A percentile compares a stretch with the other conserved stretches of the same genome.
phyloP scores from a whole-genome alignment of 1,284 basidiomycete species.

The Ustilago cynodontis region DNA sequence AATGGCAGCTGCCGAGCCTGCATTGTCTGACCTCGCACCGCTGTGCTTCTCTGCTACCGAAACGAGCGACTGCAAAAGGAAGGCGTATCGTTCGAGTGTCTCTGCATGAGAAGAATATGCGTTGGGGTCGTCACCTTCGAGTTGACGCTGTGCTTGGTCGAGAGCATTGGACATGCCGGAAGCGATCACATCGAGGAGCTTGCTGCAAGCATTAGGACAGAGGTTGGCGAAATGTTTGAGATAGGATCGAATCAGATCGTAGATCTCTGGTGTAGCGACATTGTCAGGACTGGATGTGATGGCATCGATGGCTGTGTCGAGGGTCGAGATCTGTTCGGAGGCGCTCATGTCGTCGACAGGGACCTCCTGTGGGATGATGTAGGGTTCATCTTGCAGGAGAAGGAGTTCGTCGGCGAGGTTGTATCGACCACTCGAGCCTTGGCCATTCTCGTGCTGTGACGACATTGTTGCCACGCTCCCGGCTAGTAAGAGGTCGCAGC shows the following conservation, averaged over 20 bases:
- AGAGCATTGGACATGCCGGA: slow-evolving; percentile 56
- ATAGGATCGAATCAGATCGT: slow-evolving; percentile 60
- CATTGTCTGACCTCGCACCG: slow-evolving; percentile 30
- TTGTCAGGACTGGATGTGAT: slow-evolving; percentile 54
- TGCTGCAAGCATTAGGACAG: slow-evolving; percentile 50
- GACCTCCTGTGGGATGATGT: slow-evolving; percentile 62
- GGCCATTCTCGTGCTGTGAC: slow-evolving; percentile 11
- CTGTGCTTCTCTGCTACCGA: slow-evolving; percentile 61
- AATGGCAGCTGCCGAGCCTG: slow-evolving; percentile 29
- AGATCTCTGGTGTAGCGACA: slow-evolving; percentile 46
- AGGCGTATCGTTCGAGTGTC: slow-evolving; percentile 64
- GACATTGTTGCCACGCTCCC: slow-evolving; percentile 23
- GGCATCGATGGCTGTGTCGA: slow-evolving; percentile 57
- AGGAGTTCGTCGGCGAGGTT: slow-evolving; percentile 63
- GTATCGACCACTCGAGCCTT: slow-evolving; percentile 33
- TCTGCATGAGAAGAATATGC: slow-evolving; percentile 55
- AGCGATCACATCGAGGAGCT: slow-evolving; percentile 61
- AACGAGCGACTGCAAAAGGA: slow-evolving; percentile 67
- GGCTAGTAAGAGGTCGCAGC: background rate
- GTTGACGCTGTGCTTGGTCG: slow-evolving; percentile 54
- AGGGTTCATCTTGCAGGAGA: slow-evolving; percentile 59
- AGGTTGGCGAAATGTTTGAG: slow-evolving; percentile 61
- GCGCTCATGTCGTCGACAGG: slow-evolving; percentile 52
- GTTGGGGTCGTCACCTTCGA: slow-evolving; percentile 51
- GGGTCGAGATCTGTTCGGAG: slow-evolving; percentile 47